Evolutionary conservation across 2,329 filamentous ascomycete genomes (phyloP).

Genomic region (Emmonsiellopsis sp.): DNA sequence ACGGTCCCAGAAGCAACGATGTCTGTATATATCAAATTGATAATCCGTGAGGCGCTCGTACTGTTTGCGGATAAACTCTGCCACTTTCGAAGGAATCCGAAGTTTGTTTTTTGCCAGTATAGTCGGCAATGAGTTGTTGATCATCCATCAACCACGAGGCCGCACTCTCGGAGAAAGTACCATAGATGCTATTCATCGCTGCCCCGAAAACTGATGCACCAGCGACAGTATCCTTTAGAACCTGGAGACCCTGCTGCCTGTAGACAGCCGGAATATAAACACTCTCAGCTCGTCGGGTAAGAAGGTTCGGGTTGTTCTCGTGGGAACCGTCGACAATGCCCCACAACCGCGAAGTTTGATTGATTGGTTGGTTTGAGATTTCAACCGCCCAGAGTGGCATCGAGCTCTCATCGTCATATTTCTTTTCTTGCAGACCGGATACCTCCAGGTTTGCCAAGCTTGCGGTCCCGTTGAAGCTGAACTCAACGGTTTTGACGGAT

Average conservation of each 20-base stretch:
- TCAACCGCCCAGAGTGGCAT: slow-evolving; percentile 4
- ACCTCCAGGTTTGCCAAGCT: slow-evolving; percentile 22
- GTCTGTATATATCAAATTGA: slow-evolving; percentile 35
- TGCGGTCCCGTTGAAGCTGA: slow-evolving; percentile 28
- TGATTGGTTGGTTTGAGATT: neutral
- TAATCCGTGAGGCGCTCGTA: slow-evolving; percentile 17
- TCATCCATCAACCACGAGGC: neutral
- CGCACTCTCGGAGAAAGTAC: neutral
- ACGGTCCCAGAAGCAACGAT: slow-evolving; percentile 26
- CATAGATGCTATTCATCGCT: neutral
- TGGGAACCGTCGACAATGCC: slow-evolving; percentile 15
- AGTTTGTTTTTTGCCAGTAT: neutral
- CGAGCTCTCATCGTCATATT: slow-evolving; percentile 18
- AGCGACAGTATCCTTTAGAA: neutral
- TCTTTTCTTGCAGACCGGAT: slow-evolving; percentile 21
- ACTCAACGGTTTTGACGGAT: slow-evolving; percentile 32
- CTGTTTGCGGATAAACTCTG: slow-evolving; percentile 5
- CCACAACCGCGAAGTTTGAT: slow-evolving; percentile 23
- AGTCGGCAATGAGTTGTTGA: neutral
- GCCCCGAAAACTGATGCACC: neutral
- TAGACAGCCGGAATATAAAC: neutral
- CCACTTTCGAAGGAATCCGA: slow-evolving; percentile 1
- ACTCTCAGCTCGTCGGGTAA: neutral
- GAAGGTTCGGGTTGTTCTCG: neutral
- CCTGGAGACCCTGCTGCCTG: neutral